Conservation (phyloP, 108 stramenopile genomes). For the Cyclotella baltica region DNA sequence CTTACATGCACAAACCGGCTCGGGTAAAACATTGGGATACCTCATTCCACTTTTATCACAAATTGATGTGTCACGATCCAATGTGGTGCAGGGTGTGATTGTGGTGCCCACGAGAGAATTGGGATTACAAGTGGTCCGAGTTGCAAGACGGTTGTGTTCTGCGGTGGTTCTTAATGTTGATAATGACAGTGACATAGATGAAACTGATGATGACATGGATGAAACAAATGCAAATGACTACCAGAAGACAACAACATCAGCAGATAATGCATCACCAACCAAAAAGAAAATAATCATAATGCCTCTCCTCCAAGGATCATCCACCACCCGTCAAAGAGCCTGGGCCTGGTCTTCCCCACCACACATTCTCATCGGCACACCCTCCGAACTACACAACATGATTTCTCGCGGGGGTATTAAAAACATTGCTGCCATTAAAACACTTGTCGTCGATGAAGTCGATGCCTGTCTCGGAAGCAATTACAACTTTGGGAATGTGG, state of each 20-base stretch:
- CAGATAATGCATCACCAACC: not conserved
- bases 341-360: conserved; percentile 95
- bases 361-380: conserved; percentile 53
- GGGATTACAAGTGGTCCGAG: conserved; percentile 90
- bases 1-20: conserved; percentile 86
- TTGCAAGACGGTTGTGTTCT: conserved; percentile 73
- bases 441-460: conserved; percentile 95
- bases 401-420: conserved; percentile 77
- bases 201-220: not conserved
- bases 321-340: conserved; percentile 78
- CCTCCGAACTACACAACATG: conserved; percentile 54
- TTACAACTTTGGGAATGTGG: not conserved
- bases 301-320: conserved; percentile 91
- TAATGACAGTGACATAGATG: conserved; percentile 15
- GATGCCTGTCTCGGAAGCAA: conserved; percentile 72
- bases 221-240: not conserved
- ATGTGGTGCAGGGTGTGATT: conserved; percentile 76
- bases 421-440: conserved; percentile 68
- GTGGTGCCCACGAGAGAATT: conserved; percentile 95
- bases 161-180: conserved; percentile 16
- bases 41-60: conserved; percentile 68
- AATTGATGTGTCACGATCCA: conserved; percentile 55
- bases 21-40: conserved; percentile 83
- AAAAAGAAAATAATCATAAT: conserved; percentile 84
- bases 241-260: not conserved